Evolutionary conservation across 495 filamentous ascomycete species (phyloP).

Genomic region (Melanomma pulvis-pyrius): DNA sequence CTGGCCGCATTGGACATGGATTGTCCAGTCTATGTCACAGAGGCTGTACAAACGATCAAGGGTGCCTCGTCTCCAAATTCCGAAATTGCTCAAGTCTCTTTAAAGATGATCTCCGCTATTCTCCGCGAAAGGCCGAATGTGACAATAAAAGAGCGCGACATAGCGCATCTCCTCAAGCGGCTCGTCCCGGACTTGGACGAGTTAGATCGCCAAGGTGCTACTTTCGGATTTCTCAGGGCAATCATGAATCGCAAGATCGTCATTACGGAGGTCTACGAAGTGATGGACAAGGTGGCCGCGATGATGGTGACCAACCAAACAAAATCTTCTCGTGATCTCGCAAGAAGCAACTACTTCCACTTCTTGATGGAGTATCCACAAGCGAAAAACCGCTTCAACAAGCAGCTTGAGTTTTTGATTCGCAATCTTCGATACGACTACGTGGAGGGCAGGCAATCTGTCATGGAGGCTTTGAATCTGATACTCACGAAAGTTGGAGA

Average conservation of each 20-base stretch:
- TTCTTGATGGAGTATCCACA: slow-evolving; percentile 96
- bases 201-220: slow-evolving; percentile 83
- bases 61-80: slow-evolving; percentile 72
- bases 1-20: slow-evolving; percentile 69
- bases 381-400: slow-evolving; percentile 78
- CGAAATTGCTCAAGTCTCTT: slow-evolving; percentile 78
- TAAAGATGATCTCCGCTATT: slow-evolving; percentile 84
- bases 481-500: slow-evolving; percentile 79
- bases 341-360: slow-evolving; percentile 86
- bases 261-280: slow-evolving; percentile 86
- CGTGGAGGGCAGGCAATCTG: slow-evolving; percentile 81
- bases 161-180: slow-evolving; percentile 81
- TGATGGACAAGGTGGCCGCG: slow-evolving; percentile 80
- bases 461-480: slow-evolving; percentile 86
- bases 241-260: slow-evolving; percentile 83
- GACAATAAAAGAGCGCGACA: slow-evolving; percentile 73
- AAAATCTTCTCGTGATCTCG: slow-evolving; percentile 78
- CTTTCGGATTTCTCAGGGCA: slow-evolving; percentile 88
- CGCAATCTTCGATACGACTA: slow-evolving; percentile 90
- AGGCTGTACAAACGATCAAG: slow-evolving; percentile 80
- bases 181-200: slow-evolving; percentile 90
- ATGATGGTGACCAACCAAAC: slow-evolving; percentile 97
- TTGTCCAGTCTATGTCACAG: slow-evolving; percentile 74
- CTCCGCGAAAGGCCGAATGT: slow-evolving; percentile 77
- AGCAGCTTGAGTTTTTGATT: slow-evolving; percentile 85